phyloP scores from a whole-genome alignment of 1,139 yeast genomes.

The Magnusiomyces sp. region DNA sequence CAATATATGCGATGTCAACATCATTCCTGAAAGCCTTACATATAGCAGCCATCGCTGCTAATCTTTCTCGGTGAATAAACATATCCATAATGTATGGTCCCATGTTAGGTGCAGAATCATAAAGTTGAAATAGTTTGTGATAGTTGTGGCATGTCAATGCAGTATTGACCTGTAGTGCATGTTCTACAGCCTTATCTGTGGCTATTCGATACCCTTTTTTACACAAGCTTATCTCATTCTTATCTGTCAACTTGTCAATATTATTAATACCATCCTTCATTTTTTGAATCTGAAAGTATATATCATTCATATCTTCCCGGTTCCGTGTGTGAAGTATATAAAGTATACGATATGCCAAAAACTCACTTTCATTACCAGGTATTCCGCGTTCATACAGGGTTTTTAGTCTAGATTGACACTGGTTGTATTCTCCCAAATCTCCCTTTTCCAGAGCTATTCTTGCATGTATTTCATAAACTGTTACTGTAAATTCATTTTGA shows the following conservation, averaged over 20 bases:
- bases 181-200: conserved; percentile 31
- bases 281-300: conserved; percentile 20
- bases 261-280: no score
- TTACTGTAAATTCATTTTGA: conserved; percentile 64
- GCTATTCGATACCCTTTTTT: no score
- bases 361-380: conserved; percentile 45
- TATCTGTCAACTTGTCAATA: no score
- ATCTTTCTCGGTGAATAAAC: conserved; percentile 47
- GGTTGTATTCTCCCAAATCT: conserved; percentile 92
- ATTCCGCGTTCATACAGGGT: conserved; percentile 45
- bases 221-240: no score
- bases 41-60: conserved; percentile 51
- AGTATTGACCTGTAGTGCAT: conserved; percentile 40
- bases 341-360: conserved; percentile 63
- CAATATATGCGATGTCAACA: conserved; percentile 41
- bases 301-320: conserved; percentile 28
- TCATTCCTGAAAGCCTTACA: conserved; percentile 50
- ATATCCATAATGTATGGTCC: conserved; percentile 40
- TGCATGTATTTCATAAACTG: conserved; percentile 81
- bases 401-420: conserved; percentile 74
- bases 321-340: conserved; percentile 76
- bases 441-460: conserved; percentile 72
- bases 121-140: conserved; percentile 42
- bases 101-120: conserved; percentile 36
- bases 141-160: conserved; percentile 44